Conservation (phyloP, 1,284 basidiomycete genomes). For the Ustilago esculenta region DNA sequence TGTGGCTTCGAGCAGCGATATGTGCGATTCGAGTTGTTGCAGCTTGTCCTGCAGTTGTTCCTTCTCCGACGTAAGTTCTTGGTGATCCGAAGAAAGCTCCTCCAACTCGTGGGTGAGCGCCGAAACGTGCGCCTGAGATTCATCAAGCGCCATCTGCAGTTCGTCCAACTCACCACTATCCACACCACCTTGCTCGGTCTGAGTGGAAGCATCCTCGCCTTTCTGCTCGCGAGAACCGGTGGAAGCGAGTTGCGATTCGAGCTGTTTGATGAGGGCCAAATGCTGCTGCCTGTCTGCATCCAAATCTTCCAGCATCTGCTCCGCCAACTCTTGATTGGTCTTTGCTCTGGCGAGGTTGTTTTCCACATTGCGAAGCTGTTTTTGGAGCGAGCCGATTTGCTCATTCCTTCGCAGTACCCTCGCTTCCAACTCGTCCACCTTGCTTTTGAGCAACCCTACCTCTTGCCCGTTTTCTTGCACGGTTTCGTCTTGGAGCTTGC, state of each 20-base stretch:
- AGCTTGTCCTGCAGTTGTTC: no score
- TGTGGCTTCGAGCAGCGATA: no score
- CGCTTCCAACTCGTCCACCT: constrained; percentile 26
- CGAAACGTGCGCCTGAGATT: neutral
- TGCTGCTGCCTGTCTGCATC: constrained; percentile 10
- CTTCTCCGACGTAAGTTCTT: no score
- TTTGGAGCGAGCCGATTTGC: constrained; percentile 48
- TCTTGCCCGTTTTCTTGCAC: no score
- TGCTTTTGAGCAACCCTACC: neutral
- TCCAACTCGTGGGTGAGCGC: neutral
- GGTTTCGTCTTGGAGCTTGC: no score
- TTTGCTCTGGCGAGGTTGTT: constrained; percentile 28
- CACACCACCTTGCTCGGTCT: no score
- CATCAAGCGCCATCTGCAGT: neutral
- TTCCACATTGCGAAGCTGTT: constrained; percentile 7
- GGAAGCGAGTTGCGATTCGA: neutral
- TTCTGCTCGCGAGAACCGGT: no score
- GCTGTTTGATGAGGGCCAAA: neutral
- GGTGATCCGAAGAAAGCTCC: no score
- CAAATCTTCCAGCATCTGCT: constrained; percentile 30
- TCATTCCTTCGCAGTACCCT: constrained; percentile 40
- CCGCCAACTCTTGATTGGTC: constrained; percentile 34
- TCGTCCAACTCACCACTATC: no score
- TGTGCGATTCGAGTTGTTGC: no score
- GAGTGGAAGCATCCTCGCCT: no score